A percentile compares a stretch with the other conserved stretches of the same genome.
These are phyloP conservation scores for Phytophthora sp. DNA, from an alignment of 352 stramenopile species.

Conservation along the genomic window DNA sequence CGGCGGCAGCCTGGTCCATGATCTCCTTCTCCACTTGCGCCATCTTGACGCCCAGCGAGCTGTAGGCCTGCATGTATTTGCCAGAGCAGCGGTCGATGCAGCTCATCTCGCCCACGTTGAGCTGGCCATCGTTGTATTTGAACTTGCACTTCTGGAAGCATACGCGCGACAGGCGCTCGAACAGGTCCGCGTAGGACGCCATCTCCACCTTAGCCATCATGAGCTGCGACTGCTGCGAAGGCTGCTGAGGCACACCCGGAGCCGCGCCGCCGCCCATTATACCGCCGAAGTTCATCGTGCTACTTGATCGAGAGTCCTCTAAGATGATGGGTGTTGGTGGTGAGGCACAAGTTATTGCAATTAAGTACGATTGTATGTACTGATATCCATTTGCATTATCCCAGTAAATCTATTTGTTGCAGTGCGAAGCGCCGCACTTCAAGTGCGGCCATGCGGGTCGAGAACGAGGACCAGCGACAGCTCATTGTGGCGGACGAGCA, in stretches of 20 bases:
- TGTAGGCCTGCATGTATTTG: constrained; percentile 98
- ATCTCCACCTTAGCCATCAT: constrained; percentile 93
- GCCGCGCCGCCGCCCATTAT: constrained; percentile 66
- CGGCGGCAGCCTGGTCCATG: constrained; percentile 69
- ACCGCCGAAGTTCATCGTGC: constrained; percentile 80
- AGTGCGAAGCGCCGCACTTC: constrained; percentile 13
- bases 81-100: constrained; percentile 97
- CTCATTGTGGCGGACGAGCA: constrained; percentile 65
- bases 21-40: constrained; percentile 95
- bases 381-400: no score
- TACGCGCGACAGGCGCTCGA: constrained; percentile 90
- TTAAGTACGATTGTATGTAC: no score
- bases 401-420: no score
- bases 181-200: constrained; percentile 91
- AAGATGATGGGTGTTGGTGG: constrained; percentile 18
- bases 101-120: constrained; percentile 98
- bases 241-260: constrained; percentile 50
- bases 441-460: constrained; percentile 46
- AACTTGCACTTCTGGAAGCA: constrained; percentile 96
- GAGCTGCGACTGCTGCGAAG: constrained; percentile 79
- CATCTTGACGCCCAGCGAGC: constrained; percentile 94
- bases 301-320: constrained; percentile 2
- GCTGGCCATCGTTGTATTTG: constrained; percentile 96
- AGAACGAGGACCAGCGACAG: constrained; percentile 45
- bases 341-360: no score